phyloP scores from a whole-genome alignment of 495 filamentous ascomycete genomes.

The Aspergillus leporis region DNA sequence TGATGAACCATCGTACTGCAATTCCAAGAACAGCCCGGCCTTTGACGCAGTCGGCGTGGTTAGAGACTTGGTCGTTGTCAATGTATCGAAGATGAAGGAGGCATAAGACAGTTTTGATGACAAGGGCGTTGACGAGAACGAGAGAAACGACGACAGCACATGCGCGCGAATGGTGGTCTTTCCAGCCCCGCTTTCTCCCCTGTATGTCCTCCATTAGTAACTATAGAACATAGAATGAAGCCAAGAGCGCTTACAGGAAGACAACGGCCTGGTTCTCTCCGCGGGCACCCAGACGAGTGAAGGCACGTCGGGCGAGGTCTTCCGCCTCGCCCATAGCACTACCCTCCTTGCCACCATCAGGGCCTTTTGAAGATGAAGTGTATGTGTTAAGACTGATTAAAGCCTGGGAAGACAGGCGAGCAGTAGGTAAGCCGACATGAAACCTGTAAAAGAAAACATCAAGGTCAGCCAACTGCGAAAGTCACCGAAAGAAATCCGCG shows the following conservation, averaged over 20 bases:
- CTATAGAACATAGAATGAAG: too few relatives aligned
- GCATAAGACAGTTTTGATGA: slow-evolving; percentile 92
- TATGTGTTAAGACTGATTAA: slow-evolving; percentile 92
- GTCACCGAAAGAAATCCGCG: background rate
- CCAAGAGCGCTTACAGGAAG: slow-evolving; percentile 71
- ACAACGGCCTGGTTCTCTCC: slow-evolving; percentile 91
- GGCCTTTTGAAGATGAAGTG: slow-evolving; percentile 78
- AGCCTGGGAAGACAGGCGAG: slow-evolving; percentile 85
- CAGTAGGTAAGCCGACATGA: slow-evolving; percentile 83
- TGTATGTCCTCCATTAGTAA: slow-evolving; percentile 33
- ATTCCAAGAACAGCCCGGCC: slow-evolving; percentile 88
- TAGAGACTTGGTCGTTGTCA: slow-evolving; percentile 96
- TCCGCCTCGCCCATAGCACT: slow-evolving; percentile 86
- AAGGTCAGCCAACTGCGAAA: background rate
- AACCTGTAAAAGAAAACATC: slow-evolving; percentile 48
- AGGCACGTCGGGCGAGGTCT: slow-evolving; percentile 82
- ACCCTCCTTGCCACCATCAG: slow-evolving; percentile 84
- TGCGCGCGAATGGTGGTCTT: slow-evolving; percentile 94
- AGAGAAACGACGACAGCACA: slow-evolving; percentile 77
- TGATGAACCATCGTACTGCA: slow-evolving; percentile 91
- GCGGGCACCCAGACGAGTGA: slow-evolving; percentile 79
- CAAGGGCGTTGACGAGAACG: slow-evolving; percentile 85
- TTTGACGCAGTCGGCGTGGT: slow-evolving; percentile 95
- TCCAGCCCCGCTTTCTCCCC: slow-evolving; percentile 91
- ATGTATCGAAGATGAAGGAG: slow-evolving; percentile 89